These are phyloP conservation scores for Solanum pinnatisectum DNA, from an alignment of 257 asterid genomes.

Conservation along the genomic window DNA sequence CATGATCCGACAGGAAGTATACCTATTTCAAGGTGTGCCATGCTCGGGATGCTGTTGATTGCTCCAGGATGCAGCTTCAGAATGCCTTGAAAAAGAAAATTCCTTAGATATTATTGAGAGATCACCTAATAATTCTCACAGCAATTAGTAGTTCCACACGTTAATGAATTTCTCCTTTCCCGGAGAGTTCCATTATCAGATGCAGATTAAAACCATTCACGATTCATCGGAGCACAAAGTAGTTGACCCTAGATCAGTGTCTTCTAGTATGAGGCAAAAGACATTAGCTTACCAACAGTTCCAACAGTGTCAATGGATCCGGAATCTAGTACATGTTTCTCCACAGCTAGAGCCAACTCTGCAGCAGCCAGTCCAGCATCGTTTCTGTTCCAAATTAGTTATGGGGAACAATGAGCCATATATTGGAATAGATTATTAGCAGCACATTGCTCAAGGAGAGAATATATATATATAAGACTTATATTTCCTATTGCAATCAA, in stretches of 20 bases:
- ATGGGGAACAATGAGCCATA: not conserved
- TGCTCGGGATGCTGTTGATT: constrained; percentile 96
- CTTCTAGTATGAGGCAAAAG: not conserved
- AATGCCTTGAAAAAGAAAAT: constrained; percentile 38
- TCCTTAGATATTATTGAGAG: not conserved
- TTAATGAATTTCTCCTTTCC: not conserved
- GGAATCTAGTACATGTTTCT: constrained; percentile 78
- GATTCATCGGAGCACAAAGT: not conserved
- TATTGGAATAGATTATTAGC: not conserved
- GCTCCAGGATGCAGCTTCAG: constrained; percentile 97
- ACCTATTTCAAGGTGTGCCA: constrained; percentile 90
- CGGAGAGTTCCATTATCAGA: not conserved
- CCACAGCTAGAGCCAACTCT: constrained; percentile 84
- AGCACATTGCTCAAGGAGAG: not conserved
- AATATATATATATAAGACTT: not conserved
- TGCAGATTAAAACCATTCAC: not conserved
- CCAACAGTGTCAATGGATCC: constrained; percentile 96
- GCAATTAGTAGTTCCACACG: not conserved
- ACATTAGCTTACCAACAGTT: constrained; percentile 57
- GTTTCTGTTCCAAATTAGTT: constrained; percentile 45
- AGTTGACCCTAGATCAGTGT: not conserved
- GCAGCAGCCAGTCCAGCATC: constrained; percentile 99
- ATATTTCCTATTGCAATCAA: not conserved
- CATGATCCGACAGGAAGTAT: not conserved
- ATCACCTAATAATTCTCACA: not conserved